Conservation (phyloP, 2,329 filamentous ascomycete species). For the Penicillium occitanis region DNA sequence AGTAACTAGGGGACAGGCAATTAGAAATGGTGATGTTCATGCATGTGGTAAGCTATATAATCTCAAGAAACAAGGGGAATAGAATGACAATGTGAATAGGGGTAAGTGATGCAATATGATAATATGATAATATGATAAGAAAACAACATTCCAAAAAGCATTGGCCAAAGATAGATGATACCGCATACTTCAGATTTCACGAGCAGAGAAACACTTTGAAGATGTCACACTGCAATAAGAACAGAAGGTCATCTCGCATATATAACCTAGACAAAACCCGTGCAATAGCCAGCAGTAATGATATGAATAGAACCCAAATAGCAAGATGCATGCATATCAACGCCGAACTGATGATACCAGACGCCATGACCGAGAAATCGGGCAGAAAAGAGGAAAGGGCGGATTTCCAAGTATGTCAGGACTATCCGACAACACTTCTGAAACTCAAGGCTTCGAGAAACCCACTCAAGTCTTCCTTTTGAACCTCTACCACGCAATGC, state of each 20-base stretch:
- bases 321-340: constrained; percentile 11
- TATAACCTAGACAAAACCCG: neutral
- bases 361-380: constrained; percentile 5
- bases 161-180: neutral
- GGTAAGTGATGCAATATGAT: neutral
- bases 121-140: neutral
- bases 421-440: constrained; percentile 72
- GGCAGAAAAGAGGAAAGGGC: neutral
- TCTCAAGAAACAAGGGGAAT: neutral
- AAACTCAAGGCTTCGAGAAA: constrained; percentile 91
- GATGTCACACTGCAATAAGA: neutral
- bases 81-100: neutral
- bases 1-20: neutral
- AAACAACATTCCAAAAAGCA: neutral
- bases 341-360: constrained; percentile 14
- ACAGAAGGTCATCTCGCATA: constrained; percentile 4
- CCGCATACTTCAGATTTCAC: neutral
- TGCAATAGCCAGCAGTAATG: neutral
- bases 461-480: constrained; percentile 85
- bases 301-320: neutral
- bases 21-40: neutral
- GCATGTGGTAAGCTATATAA: constrained; percentile 1
- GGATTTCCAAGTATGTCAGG: neutral
- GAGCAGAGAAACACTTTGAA: neutral
- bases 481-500: constrained; percentile 95